Base-by-base conservation (phyloP, 768 basidiomycete species). In the Boletus reticuloceps region DNA sequence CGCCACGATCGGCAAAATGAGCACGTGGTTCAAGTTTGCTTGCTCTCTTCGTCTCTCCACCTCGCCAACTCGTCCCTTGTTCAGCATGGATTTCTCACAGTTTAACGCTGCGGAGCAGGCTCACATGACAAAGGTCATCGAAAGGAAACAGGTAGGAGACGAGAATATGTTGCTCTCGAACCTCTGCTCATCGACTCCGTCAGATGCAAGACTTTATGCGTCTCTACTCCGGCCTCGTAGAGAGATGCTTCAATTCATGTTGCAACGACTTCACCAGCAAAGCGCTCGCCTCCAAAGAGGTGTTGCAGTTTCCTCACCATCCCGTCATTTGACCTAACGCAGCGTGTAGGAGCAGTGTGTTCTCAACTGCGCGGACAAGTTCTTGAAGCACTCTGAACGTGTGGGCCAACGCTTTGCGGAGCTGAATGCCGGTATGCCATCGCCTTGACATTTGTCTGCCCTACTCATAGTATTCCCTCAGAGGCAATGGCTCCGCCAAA, bases 181-280 rank as follows among this genome's bases (percentile, higher is more conserved):
- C 9, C 39, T 32, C 40, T 17, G 20, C 52, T 40, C 55, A 66
- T 38, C 13, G 19, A 11, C 49, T 20, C 44, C 68, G 39, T 16
- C 27, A 98, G 95, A 96, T 99, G 94, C 92, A 96, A 80, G 96
- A 98, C 78, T 98, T 99, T 67, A 79, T 99, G 79, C 82, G 81
- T 67, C 87, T 98, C 74, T 98, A 99, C 75, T 90, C 93, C 22
- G 89, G 86, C 68, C 82, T 99, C 53, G 94, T 95, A 32, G 96
- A 98, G 71, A 86, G 91, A 63, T 99, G 96, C 73, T 99, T 99
- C 82, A 93, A 79, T 64, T 79, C 91, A 14, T 99, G 96, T 71
- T 89, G 88, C 66, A 95, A 95, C 70, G 96, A 99, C 70, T 98
- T 99, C 66, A 98, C 95, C 25, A 91, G 89, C 79, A 97, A 94